These are phyloP conservation scores for Bacidia gigantensis DNA, from an alignment of 495 filamentous ascomycete species.

Conservation along the genomic window DNA sequence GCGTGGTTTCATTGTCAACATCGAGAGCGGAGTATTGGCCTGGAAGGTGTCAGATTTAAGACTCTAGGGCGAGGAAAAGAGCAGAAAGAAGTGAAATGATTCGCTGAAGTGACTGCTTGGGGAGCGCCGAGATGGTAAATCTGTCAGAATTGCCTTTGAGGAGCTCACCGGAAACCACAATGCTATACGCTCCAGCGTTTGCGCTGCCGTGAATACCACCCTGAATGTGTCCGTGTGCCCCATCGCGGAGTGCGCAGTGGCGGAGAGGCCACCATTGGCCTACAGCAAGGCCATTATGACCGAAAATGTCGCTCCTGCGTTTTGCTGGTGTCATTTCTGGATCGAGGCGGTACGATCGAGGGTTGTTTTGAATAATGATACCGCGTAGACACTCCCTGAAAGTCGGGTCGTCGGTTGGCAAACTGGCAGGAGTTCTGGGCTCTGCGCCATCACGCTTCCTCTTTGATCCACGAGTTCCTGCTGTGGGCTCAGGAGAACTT, in stretches of 20 bases:
- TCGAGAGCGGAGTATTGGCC: slow-evolving; percentile 32
- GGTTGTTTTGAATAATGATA: not conserved
- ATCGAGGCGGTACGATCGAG: not conserved
- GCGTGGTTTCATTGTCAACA: slow-evolving; percentile 27
- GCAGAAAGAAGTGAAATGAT: too few species aligned
- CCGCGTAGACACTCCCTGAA: slow-evolving; percentile 11
- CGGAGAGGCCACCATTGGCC: slow-evolving; percentile 40
- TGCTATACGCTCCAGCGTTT: slow-evolving; percentile 29
- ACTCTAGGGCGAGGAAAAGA: not conserved
- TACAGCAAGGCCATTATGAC: slow-evolving; percentile 30
- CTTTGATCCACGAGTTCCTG: not conserved
- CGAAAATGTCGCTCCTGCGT: slow-evolving; percentile 22
- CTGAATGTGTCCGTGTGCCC: slow-evolving; percentile 33
- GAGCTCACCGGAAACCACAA: slow-evolving; percentile 19
- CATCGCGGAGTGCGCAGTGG: slow-evolving; percentile 33
- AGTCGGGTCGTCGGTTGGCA: not conserved
- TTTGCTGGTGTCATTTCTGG: not conserved
- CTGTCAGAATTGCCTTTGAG: not conserved
- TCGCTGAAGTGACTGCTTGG: too few species aligned
- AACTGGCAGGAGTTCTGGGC: not conserved
- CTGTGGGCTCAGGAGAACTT: not conserved
- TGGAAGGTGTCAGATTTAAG: slow-evolving; percentile 14
- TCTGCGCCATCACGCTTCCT: not conserved
- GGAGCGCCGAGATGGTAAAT: too few species aligned
- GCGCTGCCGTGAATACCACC: slow-evolving; percentile 32